phyloP scores from a whole-genome alignment of 345 rosid genomes.

The Eucalyptus sp. region DNA sequence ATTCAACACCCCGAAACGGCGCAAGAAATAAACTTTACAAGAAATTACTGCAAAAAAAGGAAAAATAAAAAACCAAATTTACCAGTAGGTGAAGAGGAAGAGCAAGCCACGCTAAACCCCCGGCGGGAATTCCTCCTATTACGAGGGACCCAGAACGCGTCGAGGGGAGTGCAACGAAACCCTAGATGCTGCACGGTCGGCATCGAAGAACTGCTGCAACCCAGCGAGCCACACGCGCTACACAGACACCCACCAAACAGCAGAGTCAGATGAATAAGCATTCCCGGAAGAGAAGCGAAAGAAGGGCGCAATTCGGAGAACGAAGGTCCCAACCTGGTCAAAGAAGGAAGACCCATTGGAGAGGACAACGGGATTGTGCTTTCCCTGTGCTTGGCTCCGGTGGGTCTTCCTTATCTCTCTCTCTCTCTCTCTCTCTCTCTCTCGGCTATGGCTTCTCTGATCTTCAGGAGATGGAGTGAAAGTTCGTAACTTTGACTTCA shows the following conservation, averaged over 20 bases:
- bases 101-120: conserved; percentile 26
- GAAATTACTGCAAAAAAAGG: not conserved
- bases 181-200: conserved; percentile 22
- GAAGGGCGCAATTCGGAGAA: not conserved
- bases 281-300: not conserved
- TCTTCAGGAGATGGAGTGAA: not conserved
- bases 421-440: not conserved
- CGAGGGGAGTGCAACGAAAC: conserved; percentile 16
- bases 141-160: conserved; percentile 14
- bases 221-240: not conserved
- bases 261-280: not conserved
- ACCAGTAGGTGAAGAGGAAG: conserved; percentile 18
- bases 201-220: conserved; percentile 21
- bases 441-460: not conserved
- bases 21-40: not conserved
- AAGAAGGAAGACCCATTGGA: conserved; percentile 9
- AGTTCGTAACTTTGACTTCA: not conserved
- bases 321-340: conserved; percentile 2
- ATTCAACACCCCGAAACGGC: not conserved
- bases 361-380: not conserved
- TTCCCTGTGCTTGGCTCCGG: not conserved
- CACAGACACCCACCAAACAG: not conserved
- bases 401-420: not conserved
- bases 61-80: not conserved
- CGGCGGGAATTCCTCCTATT: conserved; percentile 3